Base-by-base conservation (phyloP, 2,329 filamentous ascomycete genomes). In the Fusarium sacchari region DNA sequence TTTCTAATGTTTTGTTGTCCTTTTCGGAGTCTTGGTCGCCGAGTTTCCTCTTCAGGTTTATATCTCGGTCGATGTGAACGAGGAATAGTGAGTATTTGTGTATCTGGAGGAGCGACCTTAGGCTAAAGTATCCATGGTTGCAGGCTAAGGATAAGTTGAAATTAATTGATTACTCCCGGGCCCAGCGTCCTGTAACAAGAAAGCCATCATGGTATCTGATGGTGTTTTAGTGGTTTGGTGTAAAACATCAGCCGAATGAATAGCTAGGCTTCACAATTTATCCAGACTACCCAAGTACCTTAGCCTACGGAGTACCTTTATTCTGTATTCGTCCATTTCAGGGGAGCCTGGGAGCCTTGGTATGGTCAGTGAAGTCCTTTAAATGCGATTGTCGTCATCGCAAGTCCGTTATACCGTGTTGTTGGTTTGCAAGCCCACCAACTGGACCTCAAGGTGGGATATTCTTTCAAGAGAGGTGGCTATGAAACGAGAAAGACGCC, bases 1-100 rank as follows among this genome's bases (percentile, higher is more conserved):
- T 39, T 60, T 42, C 37, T 60, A 57, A 56, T 61, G 73, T 67
- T 39, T 76, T 69, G 75, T 59, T 78, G 74, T 76, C 77, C 76
- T 78, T 73, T 72, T 78, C 77, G 77, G 77, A 78, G 60, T 71
- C 68, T 76, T 73, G 53, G 32, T 56, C 63, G 71, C 77, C 76
- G 77, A 55, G 58, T 78, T 78, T 71, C 77, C 72, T 60, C 59
- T 77, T 74, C 64, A 68, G 74, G 58, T 46, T 60, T 57, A 40
- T n/a, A 64, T 64, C 44, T 65, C 59, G 57, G 58, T 28, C 43
- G 37, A 43, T 32, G 32, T 69, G 24, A 61, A 65, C 59, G 14
- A 36, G 46, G 39, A 55, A 43, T 59, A 36, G 66, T 53, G 36
- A 53, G 24, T 36, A 39, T 30, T 30, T n/a, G 20, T 28, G 32